Evolutionary conservation across 306 rosid species (phyloP).

Genomic region (Erythrophleum fordii): DNA sequence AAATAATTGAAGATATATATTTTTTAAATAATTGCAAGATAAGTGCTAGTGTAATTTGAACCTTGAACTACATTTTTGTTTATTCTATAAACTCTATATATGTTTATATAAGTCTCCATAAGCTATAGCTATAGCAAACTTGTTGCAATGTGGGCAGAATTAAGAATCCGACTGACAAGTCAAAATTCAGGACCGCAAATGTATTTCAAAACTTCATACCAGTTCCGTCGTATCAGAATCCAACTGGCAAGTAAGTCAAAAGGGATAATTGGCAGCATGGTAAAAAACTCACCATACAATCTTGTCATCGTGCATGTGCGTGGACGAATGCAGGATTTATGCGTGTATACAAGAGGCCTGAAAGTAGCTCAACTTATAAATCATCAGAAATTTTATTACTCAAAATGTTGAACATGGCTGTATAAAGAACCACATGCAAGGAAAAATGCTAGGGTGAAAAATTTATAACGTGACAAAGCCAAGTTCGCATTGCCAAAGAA

Average conservation of each 20-base stretch:
- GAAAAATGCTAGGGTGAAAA: conserved; percentile 36
- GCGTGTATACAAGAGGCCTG: not conserved
- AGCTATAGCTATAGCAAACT: not conserved
- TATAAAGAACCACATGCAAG: conserved; percentile 39
- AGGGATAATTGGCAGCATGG: not conserved
- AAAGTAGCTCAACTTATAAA: conserved; percentile 30
- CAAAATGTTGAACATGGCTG: conserved; percentile 30
- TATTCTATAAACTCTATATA: not conserved
- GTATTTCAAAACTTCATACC: not conserved
- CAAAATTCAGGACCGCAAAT: not conserved
- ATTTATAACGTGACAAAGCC: conserved; percentile 19
- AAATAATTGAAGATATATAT: no score
- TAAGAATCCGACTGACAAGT: not conserved
- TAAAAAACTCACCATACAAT: not conserved
- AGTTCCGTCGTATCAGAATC: conserved; percentile 1
- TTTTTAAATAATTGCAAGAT: no score
- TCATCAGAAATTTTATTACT: conserved; percentile 14
- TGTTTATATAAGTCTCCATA: not conserved
- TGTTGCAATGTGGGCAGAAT: not conserved
- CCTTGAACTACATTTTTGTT: not conserved
- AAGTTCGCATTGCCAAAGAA: conserved; percentile 9
- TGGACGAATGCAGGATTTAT: not conserved
- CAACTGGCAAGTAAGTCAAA: not conserved
- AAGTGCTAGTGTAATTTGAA: not conserved
- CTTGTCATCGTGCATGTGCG: not conserved